phyloP scores from a whole-genome alignment of 228 moss, liverwort and hornwort species.

The Sphagnum fallax region DNA sequence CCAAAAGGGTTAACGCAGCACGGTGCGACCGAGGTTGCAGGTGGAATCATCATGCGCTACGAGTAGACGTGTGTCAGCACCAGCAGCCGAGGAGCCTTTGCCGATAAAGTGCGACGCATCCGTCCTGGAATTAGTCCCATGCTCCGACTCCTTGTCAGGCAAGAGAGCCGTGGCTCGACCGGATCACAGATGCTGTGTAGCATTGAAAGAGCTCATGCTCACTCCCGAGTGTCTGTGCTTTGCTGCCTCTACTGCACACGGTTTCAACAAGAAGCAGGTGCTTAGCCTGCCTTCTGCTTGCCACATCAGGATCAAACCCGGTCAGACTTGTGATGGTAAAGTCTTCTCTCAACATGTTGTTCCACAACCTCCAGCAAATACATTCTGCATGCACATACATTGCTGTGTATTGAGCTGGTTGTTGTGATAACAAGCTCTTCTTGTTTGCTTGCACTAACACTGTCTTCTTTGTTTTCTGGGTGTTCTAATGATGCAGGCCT shows the following conservation, averaged over 20 bases:
- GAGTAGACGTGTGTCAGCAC: no score
- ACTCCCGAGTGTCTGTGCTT: slow-evolving; percentile 33
- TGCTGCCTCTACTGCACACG: slow-evolving; percentile 28
- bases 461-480: no score
- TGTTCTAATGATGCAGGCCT: background rate
- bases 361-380: no score
- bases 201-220: slow-evolving; percentile 26
- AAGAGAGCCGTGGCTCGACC: slow-evolving; percentile 10
- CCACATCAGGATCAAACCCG: slow-evolving; percentile 17
- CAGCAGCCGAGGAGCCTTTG: slow-evolving; percentile 8
- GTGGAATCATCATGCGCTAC: no score
- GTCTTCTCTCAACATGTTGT: no score
- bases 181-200: slow-evolving; percentile 27
- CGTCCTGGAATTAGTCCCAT: slow-evolving; percentile 27
- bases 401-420: no score
- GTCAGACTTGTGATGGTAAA: slow-evolving; percentile 28
- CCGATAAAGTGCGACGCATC: slow-evolving; percentile 31
- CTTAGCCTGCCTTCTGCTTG: slow-evolving; percentile 25
- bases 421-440: no score
- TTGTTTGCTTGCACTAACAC: no score
- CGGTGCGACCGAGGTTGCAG: no score
- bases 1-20: no score
- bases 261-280: slow-evolving; percentile 29
- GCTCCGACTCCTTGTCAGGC: slow-evolving; percentile 21
- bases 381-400: no score